phyloP scores from a whole-genome alignment of 139 green algal genomes.

The Zygnema cylindricum region DNA sequence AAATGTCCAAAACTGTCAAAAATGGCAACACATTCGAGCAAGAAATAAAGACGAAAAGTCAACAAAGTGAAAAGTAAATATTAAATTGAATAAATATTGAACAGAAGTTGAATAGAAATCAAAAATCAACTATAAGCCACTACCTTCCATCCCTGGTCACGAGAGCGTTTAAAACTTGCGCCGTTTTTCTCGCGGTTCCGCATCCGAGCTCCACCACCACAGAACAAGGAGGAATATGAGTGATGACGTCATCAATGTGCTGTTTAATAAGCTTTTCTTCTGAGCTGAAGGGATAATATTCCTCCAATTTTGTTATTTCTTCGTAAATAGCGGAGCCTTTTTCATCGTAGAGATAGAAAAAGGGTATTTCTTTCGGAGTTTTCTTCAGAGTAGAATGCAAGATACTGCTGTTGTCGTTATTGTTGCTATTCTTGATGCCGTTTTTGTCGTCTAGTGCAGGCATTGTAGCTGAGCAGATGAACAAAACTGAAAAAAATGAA shows the following conservation, averaged over 20 bases:
- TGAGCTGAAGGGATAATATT: constrained; percentile 64
- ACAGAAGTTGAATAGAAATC: too few species aligned
- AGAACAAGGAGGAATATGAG: constrained; percentile 46
- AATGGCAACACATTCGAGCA: too few species aligned
- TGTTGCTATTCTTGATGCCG: too few species aligned
- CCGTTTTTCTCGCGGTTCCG: constrained; percentile 68
- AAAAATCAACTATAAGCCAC: too few species aligned
- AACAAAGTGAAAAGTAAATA: too few species aligned
- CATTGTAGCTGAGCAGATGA: too few species aligned
- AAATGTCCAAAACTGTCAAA: too few species aligned
- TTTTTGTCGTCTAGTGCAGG: too few species aligned
- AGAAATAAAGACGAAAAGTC: too few species aligned
- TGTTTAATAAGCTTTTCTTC: constrained; percentile 54
- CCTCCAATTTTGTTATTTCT: constrained; percentile 48
- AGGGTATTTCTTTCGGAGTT: constrained; percentile 54
- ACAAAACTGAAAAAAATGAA: too few species aligned
- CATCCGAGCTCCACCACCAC: constrained; percentile 72
- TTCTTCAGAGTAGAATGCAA: constrained; percentile 14
- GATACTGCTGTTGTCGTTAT: too few species aligned
- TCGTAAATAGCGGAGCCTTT: constrained; percentile 61
- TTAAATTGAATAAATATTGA: too few species aligned
- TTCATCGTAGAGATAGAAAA: constrained; percentile 63
- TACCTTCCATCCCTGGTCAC: constrained; percentile 46
- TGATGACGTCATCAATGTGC: constrained; percentile 62
- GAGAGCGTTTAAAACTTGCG: constrained; percentile 62